A percentile compares a stretch with the other conserved stretches of the same genome.
Conservation (phyloP, 768 basidiomycete genomes). For the Leccinellum rugosiceps region DNA sequence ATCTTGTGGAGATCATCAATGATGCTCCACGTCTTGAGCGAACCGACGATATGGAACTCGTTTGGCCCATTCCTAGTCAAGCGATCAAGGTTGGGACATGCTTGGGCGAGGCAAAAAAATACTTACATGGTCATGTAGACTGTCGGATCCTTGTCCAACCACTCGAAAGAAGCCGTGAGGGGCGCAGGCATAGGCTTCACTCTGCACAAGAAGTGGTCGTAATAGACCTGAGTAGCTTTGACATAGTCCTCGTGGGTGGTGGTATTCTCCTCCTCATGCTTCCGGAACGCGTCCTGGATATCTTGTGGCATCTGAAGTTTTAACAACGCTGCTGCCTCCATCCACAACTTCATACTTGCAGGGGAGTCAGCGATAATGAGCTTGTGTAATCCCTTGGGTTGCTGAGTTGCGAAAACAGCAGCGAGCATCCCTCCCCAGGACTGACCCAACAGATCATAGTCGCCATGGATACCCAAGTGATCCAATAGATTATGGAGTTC, state of each 20-base stretch:
- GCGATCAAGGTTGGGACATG: background rate
- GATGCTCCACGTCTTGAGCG: constrained; percentile 36
- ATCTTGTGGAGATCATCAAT: constrained; percentile 34
- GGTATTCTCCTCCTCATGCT: constrained; percentile 45
- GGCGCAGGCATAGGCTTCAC: constrained; percentile 44
- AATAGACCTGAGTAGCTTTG: constrained; percentile 40
- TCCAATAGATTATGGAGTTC: constrained; percentile 47
- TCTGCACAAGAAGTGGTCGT: constrained; percentile 41
- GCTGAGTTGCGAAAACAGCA: constrained; percentile 30
- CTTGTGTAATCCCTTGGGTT: constrained; percentile 44
- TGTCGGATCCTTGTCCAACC: constrained; percentile 43
- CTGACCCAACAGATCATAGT: constrained; percentile 43
- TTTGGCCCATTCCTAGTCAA: constrained; percentile 38
- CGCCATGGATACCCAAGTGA: constrained; percentile 43
- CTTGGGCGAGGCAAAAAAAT: background rate
- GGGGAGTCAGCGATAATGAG: constrained; percentile 47
- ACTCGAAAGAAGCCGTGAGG: constrained; percentile 31
- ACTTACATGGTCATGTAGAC: constrained; percentile 47
- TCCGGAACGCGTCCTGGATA: constrained; percentile 36
- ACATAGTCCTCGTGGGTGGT: constrained; percentile 44
- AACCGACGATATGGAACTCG: constrained; percentile 33
- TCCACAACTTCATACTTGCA: constrained; percentile 44
- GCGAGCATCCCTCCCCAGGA: constrained; percentile 47
- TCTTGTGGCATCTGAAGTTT: constrained; percentile 39
- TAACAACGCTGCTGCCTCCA: constrained; percentile 30